Evolutionary conservation across 164 flowering plant genomes (phyloP), one percentile per base, ranked within the genome.

Genomic region (Taxillus chinensis): DNA sequence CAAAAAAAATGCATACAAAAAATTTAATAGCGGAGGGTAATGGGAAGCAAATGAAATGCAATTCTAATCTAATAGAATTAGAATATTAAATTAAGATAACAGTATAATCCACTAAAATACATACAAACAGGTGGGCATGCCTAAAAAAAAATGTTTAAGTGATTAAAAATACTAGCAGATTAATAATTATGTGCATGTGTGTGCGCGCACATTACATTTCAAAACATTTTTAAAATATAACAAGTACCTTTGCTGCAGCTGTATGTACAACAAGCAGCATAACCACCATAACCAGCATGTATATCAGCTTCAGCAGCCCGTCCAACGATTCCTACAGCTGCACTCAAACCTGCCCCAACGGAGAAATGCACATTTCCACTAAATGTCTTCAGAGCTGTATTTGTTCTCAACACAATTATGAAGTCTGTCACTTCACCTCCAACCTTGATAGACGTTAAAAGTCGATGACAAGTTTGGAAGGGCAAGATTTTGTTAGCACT

Each of bases 401-500:
- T 75, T 67, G 89, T 89, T 74, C 97, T 86, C 82, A 93, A 71
- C 16, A 93, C 89, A 56, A 93, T 83, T 46, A 93, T 83, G 65
- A 89, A 90, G 71, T 93, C 99, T 16, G 91, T 90, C 73, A 90
- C 74, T 73, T 89, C 95, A 62, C 95, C 99, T 66, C 99, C 99
- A 64, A 76, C 92, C 99, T 90, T 7, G 27, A 78, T 60, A 51
- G 43, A 14, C 37, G 49, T 27, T 15, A 48, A 48, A 7, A 49
- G 49, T 40, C 41, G 3, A 40, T 40, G 1, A 41, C 61, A 58
- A 41, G 41, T 27, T 40, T 10, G 7, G 3, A 40, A 40, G 5
- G n/a, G 27, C 27, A 27, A 0, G 27, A 27, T 27, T 27, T 27
- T 27, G 27, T 27, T 27, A 27, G 27, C 27, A 27, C 27, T 27